phyloP scores from a whole-genome alignment of 23 red algal genomes.

The Pyropia haitanensis region DNA sequence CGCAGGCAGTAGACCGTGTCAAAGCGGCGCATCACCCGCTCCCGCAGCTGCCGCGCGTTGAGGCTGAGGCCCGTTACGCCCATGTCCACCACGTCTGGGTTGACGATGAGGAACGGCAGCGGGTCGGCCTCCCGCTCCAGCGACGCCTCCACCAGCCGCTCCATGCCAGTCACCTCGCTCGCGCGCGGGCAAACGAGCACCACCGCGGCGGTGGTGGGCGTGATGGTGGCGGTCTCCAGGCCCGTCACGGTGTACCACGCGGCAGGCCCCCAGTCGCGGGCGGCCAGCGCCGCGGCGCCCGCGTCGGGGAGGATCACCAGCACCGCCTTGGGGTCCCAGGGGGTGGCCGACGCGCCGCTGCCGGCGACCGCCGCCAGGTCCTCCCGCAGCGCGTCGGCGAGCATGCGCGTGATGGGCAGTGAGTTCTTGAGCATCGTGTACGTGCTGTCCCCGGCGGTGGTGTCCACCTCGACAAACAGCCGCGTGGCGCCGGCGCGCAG shows the following conservation, averaged over 20 bases:
- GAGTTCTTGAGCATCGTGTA: conserved; percentile 73
- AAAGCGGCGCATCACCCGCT: conserved; percentile 47
- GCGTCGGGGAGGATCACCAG: conserved; percentile 66
- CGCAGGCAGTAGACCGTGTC: conserved; percentile 59
- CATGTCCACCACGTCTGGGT: conserved; percentile 89
- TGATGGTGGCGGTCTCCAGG: too few relatives aligned
- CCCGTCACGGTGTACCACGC: too few relatives aligned
- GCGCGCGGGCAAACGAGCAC: conserved; percentile 63
- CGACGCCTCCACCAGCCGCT: conserved; percentile 27
- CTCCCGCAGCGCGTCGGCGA: conserved; percentile 4
- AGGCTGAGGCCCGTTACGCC: conserved; percentile 85
- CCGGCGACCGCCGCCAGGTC: conserved; percentile 1
- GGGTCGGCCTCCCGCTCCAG: conserved; percentile 9
- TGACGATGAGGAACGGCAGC: conserved; percentile 53
- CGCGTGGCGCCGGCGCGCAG: conserved; percentile 11
- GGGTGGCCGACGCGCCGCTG: neutral
- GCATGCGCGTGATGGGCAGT: conserved; percentile 38
- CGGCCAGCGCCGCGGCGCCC: conserved; percentile 64
- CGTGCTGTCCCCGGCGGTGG: conserved; percentile 66
- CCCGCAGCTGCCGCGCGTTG: conserved; percentile 53
- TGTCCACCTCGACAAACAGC: conserved; percentile 60
- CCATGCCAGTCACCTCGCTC: conserved; percentile 43
- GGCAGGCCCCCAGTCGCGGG: conserved; percentile 21
- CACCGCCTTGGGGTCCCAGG: neutral
- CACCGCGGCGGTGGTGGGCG: conserved; percentile 7